Conservation (phyloP, 345 rosid species). For the Euphorbia peplus region DNA sequence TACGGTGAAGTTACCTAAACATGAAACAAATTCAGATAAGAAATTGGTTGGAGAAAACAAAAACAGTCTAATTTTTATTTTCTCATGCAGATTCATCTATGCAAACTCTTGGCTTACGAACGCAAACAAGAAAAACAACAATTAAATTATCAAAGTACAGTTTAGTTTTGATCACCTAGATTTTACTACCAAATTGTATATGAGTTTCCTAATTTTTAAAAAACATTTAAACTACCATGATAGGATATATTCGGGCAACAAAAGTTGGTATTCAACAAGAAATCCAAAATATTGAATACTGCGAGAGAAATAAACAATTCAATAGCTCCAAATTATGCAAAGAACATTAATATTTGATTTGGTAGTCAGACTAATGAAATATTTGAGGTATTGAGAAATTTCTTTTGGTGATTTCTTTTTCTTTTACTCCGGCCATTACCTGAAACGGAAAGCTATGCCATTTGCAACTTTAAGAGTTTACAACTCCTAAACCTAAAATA, state of each 20-base stretch:
- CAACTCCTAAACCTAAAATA: too few species aligned
- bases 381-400: not conserved
- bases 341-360: not conserved
- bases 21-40: constrained; percentile 1
- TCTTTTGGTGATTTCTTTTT: not conserved
- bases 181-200: not conserved
- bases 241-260: not conserved
- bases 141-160: not conserved
- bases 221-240: not conserved
- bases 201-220: not conserved
- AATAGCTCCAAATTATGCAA: not conserved
- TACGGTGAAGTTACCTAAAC: constrained; percentile 74
- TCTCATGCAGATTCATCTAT: not conserved
- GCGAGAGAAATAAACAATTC: not conserved
- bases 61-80: not conserved
- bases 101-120: too few species aligned
- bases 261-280: not conserved
- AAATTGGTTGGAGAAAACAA: not conserved
- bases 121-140: not conserved
- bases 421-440: not conserved
- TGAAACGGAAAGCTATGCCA: too few species aligned
- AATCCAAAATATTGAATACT: not conserved
- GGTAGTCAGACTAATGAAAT: not conserved
- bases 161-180: not conserved
- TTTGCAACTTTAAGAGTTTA: too few species aligned